phyloP scores from a whole-genome alignment of 306 rosid genomes.

The Prunus fruticosa region DNA sequence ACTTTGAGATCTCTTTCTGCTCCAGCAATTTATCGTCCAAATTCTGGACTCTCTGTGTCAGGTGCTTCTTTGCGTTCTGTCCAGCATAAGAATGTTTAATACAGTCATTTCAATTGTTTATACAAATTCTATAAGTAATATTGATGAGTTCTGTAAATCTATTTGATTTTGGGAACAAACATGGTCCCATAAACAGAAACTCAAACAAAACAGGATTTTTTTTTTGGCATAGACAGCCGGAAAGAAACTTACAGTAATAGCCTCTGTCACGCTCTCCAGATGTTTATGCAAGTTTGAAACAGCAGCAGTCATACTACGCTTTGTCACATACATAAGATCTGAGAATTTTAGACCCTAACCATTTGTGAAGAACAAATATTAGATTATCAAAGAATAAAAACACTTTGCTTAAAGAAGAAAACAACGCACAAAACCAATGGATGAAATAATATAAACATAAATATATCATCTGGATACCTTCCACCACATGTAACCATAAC shows the following conservation, averaged over 20 bases:
- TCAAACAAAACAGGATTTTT: neutral
- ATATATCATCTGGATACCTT: conserved; percentile 49
- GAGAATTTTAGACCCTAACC: conserved; percentile 81
- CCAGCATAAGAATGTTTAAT: conserved; percentile 28
- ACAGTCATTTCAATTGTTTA: neutral
- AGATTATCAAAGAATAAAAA: neutral
- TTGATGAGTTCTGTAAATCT: neutral
- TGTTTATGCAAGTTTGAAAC: conserved; percentile 78
- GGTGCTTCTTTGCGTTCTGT: conserved; percentile 93
- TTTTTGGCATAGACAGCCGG: neutral
- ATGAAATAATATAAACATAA: neutral
- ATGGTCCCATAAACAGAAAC: neutral
- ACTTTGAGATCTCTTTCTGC: conserved; percentile 67
- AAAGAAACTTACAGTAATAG: conserved; percentile 70
- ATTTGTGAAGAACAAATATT: conserved; percentile 18
- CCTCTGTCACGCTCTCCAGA: conserved; percentile 78
- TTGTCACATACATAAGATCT: conserved; percentile 94
- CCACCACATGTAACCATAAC: conserved; percentile 98
- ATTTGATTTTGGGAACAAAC: neutral
- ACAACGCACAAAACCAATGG: conserved; percentile 6
- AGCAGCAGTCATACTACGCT: conserved; percentile 79
- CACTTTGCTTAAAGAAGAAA: neutral
- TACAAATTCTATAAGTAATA: conserved; percentile 1
- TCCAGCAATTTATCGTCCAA: conserved; percentile 83
- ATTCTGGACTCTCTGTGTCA: conserved; percentile 85